These are phyloP conservation scores for Gossypium davidsonii DNA, from an alignment of 441 rosid genomes.

Conservation along the genomic window DNA sequence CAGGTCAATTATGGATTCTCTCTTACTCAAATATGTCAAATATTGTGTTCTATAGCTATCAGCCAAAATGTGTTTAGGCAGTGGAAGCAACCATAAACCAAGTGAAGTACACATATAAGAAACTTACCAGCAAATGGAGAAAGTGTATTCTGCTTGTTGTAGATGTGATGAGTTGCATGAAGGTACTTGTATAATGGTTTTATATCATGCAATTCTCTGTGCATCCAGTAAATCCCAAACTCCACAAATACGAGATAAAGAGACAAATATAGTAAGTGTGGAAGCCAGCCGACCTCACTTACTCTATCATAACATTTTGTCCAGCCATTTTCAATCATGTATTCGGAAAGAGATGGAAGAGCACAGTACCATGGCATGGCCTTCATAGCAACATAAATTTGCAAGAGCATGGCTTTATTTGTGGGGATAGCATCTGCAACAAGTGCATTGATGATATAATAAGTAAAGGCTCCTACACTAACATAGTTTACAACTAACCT, in stretches of 20 bases:
- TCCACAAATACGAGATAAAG: conserved; percentile 65
- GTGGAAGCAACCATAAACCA: too few species aligned
- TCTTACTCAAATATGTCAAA: too few species aligned
- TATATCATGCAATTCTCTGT: conserved; percentile 87
- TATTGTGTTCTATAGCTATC: too few species aligned
- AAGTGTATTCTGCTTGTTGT: conserved; percentile 93
- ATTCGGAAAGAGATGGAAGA: conserved; percentile 79
- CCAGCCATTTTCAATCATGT: conserved; percentile 88
- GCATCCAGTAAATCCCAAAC: conserved; percentile 96
- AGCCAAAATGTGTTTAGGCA: too few species aligned
- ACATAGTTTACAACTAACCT: too few species aligned
- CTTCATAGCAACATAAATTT: conserved; percentile 90
- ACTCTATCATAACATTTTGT: conserved; percentile 62
- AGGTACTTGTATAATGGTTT: conserved; percentile 86
- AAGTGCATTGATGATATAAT: conserved; percentile 15
- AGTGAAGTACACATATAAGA: background rate
- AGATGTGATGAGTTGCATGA: conserved; percentile 90
- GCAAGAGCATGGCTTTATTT: conserved; percentile 69
- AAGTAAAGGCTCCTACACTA: background rate
- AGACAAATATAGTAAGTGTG: conserved; percentile 37
- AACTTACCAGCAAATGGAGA: conserved; percentile 90
- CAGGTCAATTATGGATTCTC: too few species aligned
- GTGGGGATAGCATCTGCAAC: conserved; percentile 81
- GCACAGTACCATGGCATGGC: conserved; percentile 87
- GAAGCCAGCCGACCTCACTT: conserved; percentile 57